phyloP scores from a whole-genome alignment of 1,284 basidiomycete species.

The Cryptococcus sp. region DNA sequence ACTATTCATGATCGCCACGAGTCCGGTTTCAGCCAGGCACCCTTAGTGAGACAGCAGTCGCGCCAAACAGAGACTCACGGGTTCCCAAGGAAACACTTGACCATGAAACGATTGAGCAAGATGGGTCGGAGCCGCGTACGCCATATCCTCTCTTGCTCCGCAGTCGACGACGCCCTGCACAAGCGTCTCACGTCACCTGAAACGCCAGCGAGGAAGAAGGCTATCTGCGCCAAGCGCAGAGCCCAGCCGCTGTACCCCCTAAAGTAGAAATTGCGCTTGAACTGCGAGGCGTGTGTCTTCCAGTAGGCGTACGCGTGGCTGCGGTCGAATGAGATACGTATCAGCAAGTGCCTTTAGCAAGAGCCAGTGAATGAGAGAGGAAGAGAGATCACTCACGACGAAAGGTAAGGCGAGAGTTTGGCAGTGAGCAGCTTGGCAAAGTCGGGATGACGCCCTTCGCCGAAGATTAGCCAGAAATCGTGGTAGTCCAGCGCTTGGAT shows the following conservation, averaged over 20 bases:
- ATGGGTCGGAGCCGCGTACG: slow-evolving; percentile 63
- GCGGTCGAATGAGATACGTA: background rate
- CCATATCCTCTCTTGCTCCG: slow-evolving; percentile 71
- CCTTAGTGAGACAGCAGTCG: background rate
- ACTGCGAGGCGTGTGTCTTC: slow-evolving; percentile 66
- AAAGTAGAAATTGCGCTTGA: slow-evolving; percentile 70
- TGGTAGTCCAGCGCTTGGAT: slow-evolving; percentile 65
- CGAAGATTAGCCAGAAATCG: slow-evolving; percentile 74
- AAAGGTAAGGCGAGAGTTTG: slow-evolving; percentile 70
- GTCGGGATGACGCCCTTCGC: slow-evolving; percentile 64
- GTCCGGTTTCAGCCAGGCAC: slow-evolving; percentile 33
- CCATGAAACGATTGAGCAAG: slow-evolving; percentile 67
- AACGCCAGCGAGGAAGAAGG: slow-evolving; percentile 67
- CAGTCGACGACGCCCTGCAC: slow-evolving; percentile 61
- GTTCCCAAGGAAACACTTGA: slow-evolving; percentile 62
- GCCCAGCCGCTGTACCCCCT: slow-evolving; percentile 74
- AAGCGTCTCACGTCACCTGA: slow-evolving; percentile 61
- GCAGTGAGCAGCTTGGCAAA: slow-evolving; percentile 69
- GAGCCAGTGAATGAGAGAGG: background rate
- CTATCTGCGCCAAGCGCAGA: slow-evolving; percentile 64
- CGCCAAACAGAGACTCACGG: slow-evolving; percentile 43
- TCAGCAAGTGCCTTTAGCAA: slow-evolving; percentile 2
- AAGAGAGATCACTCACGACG: slow-evolving; percentile 59
- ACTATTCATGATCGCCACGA: slow-evolving; percentile 28
- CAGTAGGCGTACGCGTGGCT: slow-evolving; percentile 60